A percentile compares a stretch with the other conserved stretches of the same genome.
phyloP scores from a whole-genome alignment of 2,329 filamentous ascomycete species.

The Podosphaera fusca region DNA sequence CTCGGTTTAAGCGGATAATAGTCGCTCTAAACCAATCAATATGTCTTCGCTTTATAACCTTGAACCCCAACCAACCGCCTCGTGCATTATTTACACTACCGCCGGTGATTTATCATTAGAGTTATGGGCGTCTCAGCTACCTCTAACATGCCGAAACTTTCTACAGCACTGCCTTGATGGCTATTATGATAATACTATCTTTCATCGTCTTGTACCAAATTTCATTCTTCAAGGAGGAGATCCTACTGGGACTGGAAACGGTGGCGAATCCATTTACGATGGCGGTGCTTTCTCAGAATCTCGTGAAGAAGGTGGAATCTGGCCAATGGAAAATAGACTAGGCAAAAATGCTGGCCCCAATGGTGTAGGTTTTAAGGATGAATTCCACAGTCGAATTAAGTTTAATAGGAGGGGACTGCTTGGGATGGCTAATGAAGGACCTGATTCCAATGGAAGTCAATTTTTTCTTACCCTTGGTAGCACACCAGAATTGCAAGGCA shows the following conservation, averaged over 20 bases:
- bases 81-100: conserved; percentile 75
- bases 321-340: conserved; percentile 38
- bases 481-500: conserved; percentile 62
- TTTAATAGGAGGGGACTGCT: conserved; percentile 78
- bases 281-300: conserved; percentile 41
- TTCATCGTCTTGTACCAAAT: conserved; percentile 75
- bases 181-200: conserved; percentile 84
- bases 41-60: conserved; percentile 91
- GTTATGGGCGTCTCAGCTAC: conserved; percentile 85
- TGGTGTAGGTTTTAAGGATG: conserved; percentile 49
- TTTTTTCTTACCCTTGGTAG: conserved; percentile 89
- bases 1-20: background rate
- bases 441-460: conserved; percentile 72
- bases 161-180: conserved; percentile 84
- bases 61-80: conserved; percentile 82
- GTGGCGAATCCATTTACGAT: conserved; percentile 81
- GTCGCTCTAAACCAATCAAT: conserved; percentile 1
- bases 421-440: conserved; percentile 86
- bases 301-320: conserved; percentile 16
- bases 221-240: conserved; percentile 93
- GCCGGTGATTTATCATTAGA: conserved; percentile 74
- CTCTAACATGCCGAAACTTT: conserved; percentile 82
- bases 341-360: conserved; percentile 35
- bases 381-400: conserved; percentile 77
- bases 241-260: conserved; percentile 75